phyloP scores from a whole-genome alignment of 2,329 filamentous ascomycete genomes.

The Polytolypa hystricis region DNA sequence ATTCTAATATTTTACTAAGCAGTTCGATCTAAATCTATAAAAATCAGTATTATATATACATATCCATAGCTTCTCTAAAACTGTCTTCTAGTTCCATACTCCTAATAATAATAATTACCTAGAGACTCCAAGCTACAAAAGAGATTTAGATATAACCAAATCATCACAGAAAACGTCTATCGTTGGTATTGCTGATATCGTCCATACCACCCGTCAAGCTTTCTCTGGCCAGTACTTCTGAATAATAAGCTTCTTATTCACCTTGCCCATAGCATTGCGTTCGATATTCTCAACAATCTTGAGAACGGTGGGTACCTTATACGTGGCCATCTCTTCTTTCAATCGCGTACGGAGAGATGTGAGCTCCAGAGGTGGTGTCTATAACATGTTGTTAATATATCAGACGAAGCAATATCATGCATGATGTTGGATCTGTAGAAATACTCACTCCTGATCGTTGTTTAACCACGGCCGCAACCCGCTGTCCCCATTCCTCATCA shows the following conservation, averaged over 20 bases:
- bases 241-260: conserved; percentile 31
- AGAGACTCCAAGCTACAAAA: no score
- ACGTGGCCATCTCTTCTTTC: conserved; percentile 62
- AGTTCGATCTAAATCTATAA: no score
- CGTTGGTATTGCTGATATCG: no score
- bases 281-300: conserved; percentile 69
- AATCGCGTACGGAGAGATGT: conserved; percentile 34
- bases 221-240: conserved; percentile 25
- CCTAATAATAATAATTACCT: no score
- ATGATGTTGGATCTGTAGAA: conserved; percentile 1
- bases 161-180: no score
- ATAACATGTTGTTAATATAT: conserved; percentile 1
- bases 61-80: no score
- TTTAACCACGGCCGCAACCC: conserved; percentile 43
- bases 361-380: conserved; percentile 18
- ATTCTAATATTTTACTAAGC: no score
- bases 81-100: no score
- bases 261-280: conserved; percentile 91
- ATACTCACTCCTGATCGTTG: conserved; percentile 25
- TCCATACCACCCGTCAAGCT: neutral
- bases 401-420: neutral
- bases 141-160: no score
- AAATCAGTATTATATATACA: no score
- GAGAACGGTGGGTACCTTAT: conserved; percentile 90
- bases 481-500: conserved; percentile 44